A percentile compares a stretch with the other conserved stretches of the same genome.
Evolutionary conservation across 306 rosid species (phyloP).

Genomic region (Cicer yamashitae): DNA sequence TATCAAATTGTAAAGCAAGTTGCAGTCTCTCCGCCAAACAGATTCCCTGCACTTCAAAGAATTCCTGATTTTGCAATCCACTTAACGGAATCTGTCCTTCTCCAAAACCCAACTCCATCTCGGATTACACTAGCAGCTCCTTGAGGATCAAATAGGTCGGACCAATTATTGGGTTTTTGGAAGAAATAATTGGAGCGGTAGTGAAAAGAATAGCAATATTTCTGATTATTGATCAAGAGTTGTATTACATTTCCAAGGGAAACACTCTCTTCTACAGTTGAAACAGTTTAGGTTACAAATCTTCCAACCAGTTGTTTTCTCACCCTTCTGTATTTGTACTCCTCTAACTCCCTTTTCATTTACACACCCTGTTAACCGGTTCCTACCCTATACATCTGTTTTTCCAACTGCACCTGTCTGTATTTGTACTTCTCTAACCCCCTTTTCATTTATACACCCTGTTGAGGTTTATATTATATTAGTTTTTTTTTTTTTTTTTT

Average conservation of each 20-base stretch:
- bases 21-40: not conserved
- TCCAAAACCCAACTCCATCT: not conserved
- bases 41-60: not conserved
- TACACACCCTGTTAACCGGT: not conserved
- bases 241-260: not conserved
- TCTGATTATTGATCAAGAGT: not conserved
- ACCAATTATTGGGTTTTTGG: not conserved
- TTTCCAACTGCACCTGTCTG: not conserved
- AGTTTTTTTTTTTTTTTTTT: not conserved
- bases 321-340: not conserved
- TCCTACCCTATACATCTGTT: not conserved
- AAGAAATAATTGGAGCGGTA: not conserved
- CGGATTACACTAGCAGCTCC: not conserved
- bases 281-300: not conserved
- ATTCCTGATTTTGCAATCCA: not conserved
- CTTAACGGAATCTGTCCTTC: not conserved
- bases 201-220: not conserved
- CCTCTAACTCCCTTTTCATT: not conserved
- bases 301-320: not conserved
- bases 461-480: not conserved
- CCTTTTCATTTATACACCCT: not conserved
- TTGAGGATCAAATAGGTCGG: not conserved
- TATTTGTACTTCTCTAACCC: not conserved
- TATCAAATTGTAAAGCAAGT: not conserved
- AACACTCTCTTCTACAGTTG: not conserved